Base-by-base conservation (phyloP, 768 basidiomycete genomes). In the Boletellus ananiceps region DNA sequence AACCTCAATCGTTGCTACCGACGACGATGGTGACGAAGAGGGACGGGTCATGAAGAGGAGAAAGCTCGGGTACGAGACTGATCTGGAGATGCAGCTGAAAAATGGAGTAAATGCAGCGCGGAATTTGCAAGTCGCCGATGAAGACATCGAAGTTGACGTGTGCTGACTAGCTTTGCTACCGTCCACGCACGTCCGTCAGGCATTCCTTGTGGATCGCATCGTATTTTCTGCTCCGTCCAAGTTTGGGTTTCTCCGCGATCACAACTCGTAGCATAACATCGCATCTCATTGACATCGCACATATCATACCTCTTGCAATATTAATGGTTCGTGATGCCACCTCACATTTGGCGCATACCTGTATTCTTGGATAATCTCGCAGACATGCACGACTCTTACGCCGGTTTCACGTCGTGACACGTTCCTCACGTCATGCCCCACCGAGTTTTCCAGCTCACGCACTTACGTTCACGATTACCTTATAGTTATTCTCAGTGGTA, bases 1-100 rank as follows among this genome's bases (percentile, higher is more conserved):
- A 72, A 74, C 15, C 75, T 79, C 83, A n/a, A 77, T 82, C 31
- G 70, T 86, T 36, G 69, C 82, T 39, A 71, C 83, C 29, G 84
- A 69, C 33, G 71, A 86, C n/a, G 83, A 84, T 46, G 77, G 77
- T 21, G 53, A 57, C 31, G 75, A 78, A 34, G 74, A 80, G 39
- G 75, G 72, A 32, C 81, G 83, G 38, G 74, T 69, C 25, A 62
- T 69, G 45, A 88, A 86, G 68, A 78, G 77, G 55, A 74, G 84
- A 59, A 64, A 65, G 47, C 53, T 74, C 34, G 65, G 56, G 21
- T 55, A 47, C 27, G 38, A 50, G 18, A 37, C 13, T 34, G 47
- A 45, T 16, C 18, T 34, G 18, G 25, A 23, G 47, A 36, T 37
- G 18, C 35, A 38, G 21, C 29, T 25, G 44, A 50, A 42, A 31